Evolutionary conservation across 1,139 yeast genomes (phyloP).

Genomic region (Candida tunisiensis): DNA sequence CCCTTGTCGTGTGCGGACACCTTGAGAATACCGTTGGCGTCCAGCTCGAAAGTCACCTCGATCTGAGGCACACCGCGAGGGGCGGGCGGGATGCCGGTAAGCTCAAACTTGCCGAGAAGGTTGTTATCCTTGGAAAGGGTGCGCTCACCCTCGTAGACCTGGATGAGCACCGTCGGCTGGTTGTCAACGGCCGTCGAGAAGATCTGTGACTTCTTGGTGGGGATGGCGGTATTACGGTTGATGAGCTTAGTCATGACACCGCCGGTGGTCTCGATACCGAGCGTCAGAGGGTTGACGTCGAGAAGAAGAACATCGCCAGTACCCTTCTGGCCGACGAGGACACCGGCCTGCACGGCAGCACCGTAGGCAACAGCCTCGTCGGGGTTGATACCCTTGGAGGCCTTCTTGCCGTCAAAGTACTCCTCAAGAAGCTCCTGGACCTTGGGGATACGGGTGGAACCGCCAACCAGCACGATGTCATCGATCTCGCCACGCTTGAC

Average conservation of each 20-base stretch:
- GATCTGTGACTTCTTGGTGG: slow-evolving; percentile 91
- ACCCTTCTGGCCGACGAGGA: slow-evolving; percentile 69
- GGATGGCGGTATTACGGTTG: slow-evolving; percentile 93
- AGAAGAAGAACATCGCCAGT: slow-evolving; percentile 76
- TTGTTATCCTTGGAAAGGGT: slow-evolving; percentile 92
- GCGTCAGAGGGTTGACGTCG: slow-evolving; percentile 87
- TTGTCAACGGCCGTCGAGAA: slow-evolving; percentile 96
- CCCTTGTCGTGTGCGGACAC: slow-evolving; percentile 93
- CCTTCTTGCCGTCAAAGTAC: slow-evolving; percentile 84
- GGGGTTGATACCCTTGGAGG: slow-evolving; percentile 91
- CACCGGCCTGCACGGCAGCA: slow-evolving; percentile 98
- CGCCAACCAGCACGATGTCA: slow-evolving; percentile 92
- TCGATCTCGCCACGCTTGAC: slow-evolving; percentile 70
- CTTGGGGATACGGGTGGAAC: slow-evolving; percentile 96
- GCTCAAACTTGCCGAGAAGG: slow-evolving; percentile 87
- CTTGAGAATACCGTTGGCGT: slow-evolving; percentile 90
- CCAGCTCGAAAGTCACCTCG: slow-evolving; percentile 88
- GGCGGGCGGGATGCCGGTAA: slow-evolving; percentile 92
- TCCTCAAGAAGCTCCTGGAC: slow-evolving; percentile 81
- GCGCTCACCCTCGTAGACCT: slow-evolving; percentile 96
- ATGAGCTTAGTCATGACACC: slow-evolving; percentile 96
- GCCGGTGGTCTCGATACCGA: slow-evolving; percentile 96
- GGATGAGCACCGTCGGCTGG: slow-evolving; percentile 93
- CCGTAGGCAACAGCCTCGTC: slow-evolving; percentile 97
- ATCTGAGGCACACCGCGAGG: slow-evolving; percentile 98